phyloP scores from a whole-genome alignment of 257 asterid genomes.

The Nicotiana knightiana region DNA sequence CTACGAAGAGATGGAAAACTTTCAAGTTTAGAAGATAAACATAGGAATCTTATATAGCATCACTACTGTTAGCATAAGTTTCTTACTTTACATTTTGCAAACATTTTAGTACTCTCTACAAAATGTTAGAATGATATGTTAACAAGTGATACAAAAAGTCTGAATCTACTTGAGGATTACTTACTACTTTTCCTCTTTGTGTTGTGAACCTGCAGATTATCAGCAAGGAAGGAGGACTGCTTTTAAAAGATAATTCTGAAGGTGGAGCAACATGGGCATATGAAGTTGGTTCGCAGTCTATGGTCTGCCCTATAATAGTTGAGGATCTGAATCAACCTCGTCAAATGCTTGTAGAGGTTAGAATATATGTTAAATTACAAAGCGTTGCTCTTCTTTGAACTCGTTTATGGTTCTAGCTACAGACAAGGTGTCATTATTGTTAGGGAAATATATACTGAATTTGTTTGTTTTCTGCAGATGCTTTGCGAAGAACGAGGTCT shows the following conservation, averaged over 20 bases:
- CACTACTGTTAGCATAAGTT: no score
- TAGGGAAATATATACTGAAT: neutral
- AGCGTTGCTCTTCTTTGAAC: neutral
- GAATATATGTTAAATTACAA: neutral
- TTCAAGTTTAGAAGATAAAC: neutral
- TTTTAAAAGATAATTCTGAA: slow-evolving; percentile 52
- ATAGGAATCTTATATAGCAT: neutral
- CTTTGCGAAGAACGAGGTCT: slow-evolving; percentile 76
- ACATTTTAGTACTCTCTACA: neutral
- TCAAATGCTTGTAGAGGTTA: slow-evolving; percentile 89
- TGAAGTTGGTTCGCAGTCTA: slow-evolving; percentile 88
- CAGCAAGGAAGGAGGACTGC: slow-evolving; percentile 66
- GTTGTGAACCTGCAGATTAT: slow-evolving; percentile 43
- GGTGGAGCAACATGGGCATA: slow-evolving; percentile 99
- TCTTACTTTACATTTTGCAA: no score
- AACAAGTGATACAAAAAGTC: neutral
- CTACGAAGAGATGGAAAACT: no score
- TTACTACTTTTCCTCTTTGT: neutral
- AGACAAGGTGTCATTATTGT: neutral
- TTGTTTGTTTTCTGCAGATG: slow-evolving; percentile 43
- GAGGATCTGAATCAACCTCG: slow-evolving; percentile 89
- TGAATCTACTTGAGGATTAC: neutral
- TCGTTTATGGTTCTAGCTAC: neutral
- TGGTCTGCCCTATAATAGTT: slow-evolving; percentile 80
- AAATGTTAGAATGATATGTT: neutral